Evolutionary conservation across 345 rosid species (phyloP).

Genomic region (Eucalyptus grandis): DNA sequence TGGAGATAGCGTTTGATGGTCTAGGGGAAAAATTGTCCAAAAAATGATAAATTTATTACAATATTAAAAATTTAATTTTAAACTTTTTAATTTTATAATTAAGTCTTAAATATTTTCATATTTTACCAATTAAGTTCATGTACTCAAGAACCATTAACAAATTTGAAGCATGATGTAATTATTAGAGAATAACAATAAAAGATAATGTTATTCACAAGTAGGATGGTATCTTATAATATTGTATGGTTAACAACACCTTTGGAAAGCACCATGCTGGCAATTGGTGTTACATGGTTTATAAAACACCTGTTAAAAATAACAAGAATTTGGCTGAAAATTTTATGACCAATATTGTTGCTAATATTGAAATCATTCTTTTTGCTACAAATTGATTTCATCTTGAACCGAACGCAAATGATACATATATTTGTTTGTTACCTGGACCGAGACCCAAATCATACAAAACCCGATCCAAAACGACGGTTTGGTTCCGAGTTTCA

Average conservation of each 20-base stretch:
- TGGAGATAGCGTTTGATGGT: not conserved
- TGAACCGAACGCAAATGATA: rapidly evolving
- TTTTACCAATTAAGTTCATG: too few species aligned
- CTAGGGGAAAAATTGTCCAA: too few species aligned
- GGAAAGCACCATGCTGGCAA: not conserved
- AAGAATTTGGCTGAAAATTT: not conserved
- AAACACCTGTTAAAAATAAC: not conserved
- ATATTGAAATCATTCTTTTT: not conserved
- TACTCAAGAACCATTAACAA: too few species aligned
- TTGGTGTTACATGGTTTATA: not conserved
- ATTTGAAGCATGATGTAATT: not conserved
- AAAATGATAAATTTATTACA: too few species aligned
- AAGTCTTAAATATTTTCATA: too few species aligned
- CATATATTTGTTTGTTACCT: not conserved
- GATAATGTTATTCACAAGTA: not conserved
- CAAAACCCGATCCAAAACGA: not conserved
- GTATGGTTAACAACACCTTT: not conserved
- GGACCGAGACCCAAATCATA: too few species aligned
- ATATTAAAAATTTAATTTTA: too few species aligned
- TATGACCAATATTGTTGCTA: not conserved
- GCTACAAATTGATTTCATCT: not conserved
- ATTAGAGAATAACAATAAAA: too few species aligned
- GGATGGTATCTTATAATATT: not conserved
- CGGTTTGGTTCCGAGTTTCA: rapidly evolving
- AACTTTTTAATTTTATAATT: too few species aligned